Conservation (phyloP, 1,284 basidiomycete species). For the Laetiporus sulphureus region DNA sequence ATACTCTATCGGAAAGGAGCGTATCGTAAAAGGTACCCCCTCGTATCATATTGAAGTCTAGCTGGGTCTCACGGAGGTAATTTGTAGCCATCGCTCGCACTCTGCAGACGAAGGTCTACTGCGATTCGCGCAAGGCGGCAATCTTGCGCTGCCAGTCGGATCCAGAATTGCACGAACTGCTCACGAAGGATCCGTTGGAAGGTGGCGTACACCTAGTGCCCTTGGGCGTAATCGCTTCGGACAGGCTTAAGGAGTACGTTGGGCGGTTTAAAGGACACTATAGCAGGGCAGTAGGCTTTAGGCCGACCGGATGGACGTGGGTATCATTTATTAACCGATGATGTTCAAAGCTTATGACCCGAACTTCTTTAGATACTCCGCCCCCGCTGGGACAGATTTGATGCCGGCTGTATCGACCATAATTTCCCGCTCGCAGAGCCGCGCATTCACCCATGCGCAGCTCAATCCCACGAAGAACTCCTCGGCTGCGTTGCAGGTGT, state of each 20-base stretch:
- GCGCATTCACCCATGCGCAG: constrained; percentile 60
- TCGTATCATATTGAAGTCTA: not conserved
- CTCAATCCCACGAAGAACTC: constrained; percentile 72
- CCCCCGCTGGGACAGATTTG: constrained; percentile 59
- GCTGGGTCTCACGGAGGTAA: too few relatives aligned
- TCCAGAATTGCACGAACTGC: constrained; percentile 70
- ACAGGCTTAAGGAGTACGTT: constrained; percentile 75
- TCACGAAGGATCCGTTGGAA: constrained; percentile 72
- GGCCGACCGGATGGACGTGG: constrained; percentile 94
- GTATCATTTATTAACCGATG: constrained; percentile 22
- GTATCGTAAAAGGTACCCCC: constrained; percentile 81
- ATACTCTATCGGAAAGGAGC: constrained; percentile 96
- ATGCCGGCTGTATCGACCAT: constrained; percentile 59
- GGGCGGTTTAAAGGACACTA: constrained; percentile 72
- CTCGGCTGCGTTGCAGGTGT: constrained; percentile 64
- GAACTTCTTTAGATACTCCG: constrained; percentile 49
- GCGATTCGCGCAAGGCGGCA: constrained; percentile 75
- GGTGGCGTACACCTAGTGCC: constrained; percentile 87
- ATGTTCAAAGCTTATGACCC: not conserved
- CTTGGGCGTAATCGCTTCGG: constrained; percentile 71
- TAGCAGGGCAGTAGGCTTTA: constrained; percentile 73
- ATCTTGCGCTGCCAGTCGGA: constrained; percentile 82
- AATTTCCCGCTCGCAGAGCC: constrained; percentile 59
- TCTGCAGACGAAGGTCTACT: constrained; percentile 84
- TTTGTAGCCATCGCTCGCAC: constrained; percentile 80